Percentiles rank a stretch among this genome's conserved stretches.
phyloP scores from a whole-genome alignment of 441 rosid species.

The Bocquillonia castaneifolia region DNA sequence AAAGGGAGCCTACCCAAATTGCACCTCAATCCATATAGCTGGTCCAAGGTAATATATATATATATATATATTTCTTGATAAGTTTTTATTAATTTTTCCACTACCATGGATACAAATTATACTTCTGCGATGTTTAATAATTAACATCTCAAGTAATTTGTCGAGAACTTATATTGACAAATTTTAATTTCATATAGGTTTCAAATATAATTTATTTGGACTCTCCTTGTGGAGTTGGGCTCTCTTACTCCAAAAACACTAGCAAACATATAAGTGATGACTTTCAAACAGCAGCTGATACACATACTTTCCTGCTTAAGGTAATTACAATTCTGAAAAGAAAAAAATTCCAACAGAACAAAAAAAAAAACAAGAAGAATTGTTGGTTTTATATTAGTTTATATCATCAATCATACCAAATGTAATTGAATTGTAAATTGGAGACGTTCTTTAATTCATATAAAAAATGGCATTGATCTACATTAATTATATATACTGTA shows the following conservation, averaged over 20 bases:
- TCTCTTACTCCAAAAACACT: constrained; percentile 38
- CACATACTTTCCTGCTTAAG: constrained; percentile 51
- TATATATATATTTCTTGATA: no score
- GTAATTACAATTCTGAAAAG: constrained; percentile 18
- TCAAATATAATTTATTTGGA: constrained; percentile 58
- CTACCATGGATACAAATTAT: not conserved
- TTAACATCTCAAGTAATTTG: not conserved
- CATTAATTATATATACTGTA: no score
- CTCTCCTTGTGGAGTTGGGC: constrained; percentile 56
- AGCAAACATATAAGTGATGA: constrained; percentile 39
- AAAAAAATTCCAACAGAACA: no score
- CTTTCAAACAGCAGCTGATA: constrained; percentile 39
- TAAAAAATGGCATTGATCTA: no score
- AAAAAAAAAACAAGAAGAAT: no score
- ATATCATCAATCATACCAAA: no score
- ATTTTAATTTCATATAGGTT: constrained; percentile 32
- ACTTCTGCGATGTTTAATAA: not conserved
- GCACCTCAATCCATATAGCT: constrained; percentile 53
- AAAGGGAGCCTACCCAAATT: constrained; percentile 39
- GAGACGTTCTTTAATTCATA: no score
- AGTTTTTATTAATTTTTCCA: no score
- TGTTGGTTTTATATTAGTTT: no score
- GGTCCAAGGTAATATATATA: constrained; percentile 53
- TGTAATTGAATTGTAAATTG: no score
- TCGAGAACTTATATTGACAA: not conserved